These are phyloP conservation scores for Boehmeria nivea DNA, from an alignment of 306 rosid genomes.

Conservation along the genomic window DNA sequence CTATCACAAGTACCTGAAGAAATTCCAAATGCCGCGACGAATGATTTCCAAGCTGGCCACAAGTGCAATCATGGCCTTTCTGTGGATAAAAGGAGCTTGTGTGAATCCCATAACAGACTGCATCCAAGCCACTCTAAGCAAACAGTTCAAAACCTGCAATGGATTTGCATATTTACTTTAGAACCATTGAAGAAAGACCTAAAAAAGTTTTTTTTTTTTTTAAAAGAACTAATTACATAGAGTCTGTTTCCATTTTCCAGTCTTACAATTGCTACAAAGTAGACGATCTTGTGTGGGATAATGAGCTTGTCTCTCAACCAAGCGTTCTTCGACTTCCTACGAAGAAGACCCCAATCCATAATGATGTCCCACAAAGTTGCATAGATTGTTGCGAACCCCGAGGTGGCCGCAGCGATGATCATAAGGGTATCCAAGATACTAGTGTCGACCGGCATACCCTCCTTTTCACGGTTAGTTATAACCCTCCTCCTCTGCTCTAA, in stretches of 20 bases:
- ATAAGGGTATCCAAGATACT: constrained; percentile 21
- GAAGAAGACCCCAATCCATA: constrained; percentile 55
- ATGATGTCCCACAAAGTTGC: constrained; percentile 57
- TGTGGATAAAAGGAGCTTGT: constrained; percentile 52
- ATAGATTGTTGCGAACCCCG: constrained; percentile 33
- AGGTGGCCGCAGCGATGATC: constrained; percentile 29
- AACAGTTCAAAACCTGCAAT: constrained; percentile 57
- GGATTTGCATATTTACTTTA: constrained; percentile 1
- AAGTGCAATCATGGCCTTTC: constrained; percentile 48
- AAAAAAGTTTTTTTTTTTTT: too few species aligned
- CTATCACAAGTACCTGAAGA: too few species aligned
- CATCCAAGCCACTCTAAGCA: constrained; percentile 72
- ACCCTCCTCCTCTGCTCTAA: constrained; percentile 24
- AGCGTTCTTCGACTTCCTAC: constrained; percentile 41
- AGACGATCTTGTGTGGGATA: constrained; percentile 42
- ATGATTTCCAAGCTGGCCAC: constrained; percentile 69
- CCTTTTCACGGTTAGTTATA: neutral
- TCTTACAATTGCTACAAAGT: constrained; percentile 58
- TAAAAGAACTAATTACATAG: neutral
- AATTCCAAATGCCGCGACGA: constrained; percentile 88
- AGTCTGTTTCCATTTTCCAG: neutral
- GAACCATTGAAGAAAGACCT: neutral
- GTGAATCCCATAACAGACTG: constrained; percentile 54
- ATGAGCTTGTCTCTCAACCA: constrained; percentile 76
- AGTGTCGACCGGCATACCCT: too few species aligned